Evolutionary conservation across 495 filamentous ascomycete genomes (phyloP).

Genomic region (Tuber indicum): DNA sequence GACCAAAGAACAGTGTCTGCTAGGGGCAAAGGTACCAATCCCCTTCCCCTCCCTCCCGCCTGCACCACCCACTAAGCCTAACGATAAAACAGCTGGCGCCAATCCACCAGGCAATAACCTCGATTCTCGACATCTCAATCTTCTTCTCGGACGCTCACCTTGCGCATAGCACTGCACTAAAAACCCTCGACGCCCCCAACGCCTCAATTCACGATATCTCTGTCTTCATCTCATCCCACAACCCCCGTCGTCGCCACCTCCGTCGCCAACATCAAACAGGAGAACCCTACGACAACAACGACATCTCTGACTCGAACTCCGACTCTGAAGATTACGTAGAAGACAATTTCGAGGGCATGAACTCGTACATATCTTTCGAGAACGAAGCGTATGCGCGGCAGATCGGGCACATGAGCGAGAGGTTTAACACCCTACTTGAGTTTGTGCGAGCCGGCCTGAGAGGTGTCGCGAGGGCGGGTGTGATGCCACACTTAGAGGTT

Average conservation of each 20-base stretch:
- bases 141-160: constrained; percentile 48
- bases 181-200: constrained; percentile 41
- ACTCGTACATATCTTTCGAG: constrained; percentile 43
- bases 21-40: constrained; percentile 50
- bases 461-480: constrained; percentile 55
- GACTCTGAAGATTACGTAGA: constrained; percentile 42
- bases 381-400: constrained; percentile 44
- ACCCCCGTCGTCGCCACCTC: constrained; percentile 23
- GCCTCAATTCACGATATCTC: constrained; percentile 42
- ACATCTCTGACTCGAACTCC: constrained; percentile 12
- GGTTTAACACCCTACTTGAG: constrained; percentile 50
- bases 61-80: constrained; percentile 7
- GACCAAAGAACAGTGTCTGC: constrained; percentile 59
- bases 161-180: constrained; percentile 40
- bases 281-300: background rate
- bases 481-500: constrained; percentile 54
- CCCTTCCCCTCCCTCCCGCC: background rate
- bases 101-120: constrained; percentile 59
- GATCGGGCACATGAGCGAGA: constrained; percentile 46
- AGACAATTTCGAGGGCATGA: constrained; percentile 44
- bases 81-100: constrained; percentile 46
- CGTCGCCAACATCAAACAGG: background rate
- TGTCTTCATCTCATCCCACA: constrained; percentile 37
- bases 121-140: constrained; percentile 55
- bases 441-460: constrained; percentile 54